Evolutionary conservation across 2,329 filamentous ascomycete genomes (phyloP).

Genomic region (Aspergillus sp.): DNA sequence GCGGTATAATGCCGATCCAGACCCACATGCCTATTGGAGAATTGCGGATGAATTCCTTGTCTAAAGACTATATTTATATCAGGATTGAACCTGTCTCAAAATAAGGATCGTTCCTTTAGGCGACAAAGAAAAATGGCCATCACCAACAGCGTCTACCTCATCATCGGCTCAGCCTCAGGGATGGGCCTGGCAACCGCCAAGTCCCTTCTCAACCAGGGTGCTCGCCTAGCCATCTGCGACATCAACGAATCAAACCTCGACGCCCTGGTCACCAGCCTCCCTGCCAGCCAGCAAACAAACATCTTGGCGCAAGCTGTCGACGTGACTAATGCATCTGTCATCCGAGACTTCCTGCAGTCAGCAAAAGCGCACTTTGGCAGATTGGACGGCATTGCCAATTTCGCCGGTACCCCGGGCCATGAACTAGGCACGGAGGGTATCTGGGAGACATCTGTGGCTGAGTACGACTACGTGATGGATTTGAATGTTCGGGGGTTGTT

Average conservation of each 20-base stretch:
- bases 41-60: too few species aligned
- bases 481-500: constrained; percentile 2
- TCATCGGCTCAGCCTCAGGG: constrained; percentile 1
- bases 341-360: constrained; percentile 1
- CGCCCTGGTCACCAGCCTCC: not conserved
- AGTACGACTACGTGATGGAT: constrained; percentile 3
- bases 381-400: constrained; percentile 2
- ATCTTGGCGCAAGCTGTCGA: not conserved
- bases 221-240: constrained; percentile 1
- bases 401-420: not conserved
- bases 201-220: not conserved
- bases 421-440: not conserved
- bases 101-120: too few species aligned
- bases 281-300: not conserved
- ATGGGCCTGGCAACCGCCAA: constrained; percentile 1
- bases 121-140: too few species aligned
- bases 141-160: not conserved
- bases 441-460: constrained; percentile 1
- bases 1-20: too few species aligned
- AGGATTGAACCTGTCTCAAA: too few species aligned
- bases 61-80: too few species aligned
- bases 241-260: not conserved
- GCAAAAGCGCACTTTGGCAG: constrained; percentile 1
- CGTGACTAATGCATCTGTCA: not conserved
- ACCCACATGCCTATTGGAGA: too few species aligned